Base-by-base conservation (phyloP, 2,329 filamentous ascomycete species). In the Dendryphion nanum region DNA sequence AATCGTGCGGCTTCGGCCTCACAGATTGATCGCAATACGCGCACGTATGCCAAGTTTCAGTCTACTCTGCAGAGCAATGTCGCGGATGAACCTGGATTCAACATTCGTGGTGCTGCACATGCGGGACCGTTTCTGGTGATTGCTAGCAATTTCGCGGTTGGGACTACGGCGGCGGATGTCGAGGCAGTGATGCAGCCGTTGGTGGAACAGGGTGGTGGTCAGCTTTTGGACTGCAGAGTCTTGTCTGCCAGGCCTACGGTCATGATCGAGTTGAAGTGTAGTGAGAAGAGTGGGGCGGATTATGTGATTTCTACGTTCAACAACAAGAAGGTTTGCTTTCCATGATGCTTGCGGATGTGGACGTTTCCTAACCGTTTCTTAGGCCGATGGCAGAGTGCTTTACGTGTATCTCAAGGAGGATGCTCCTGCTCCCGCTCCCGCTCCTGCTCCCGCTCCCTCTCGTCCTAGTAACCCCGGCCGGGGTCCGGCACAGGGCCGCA, bases 151-250 rank as follows among this genome's bases (percentile, higher is more conserved):
- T 89, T 93, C 60, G 87, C 86, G 10, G 80, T 80, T 2, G 87
- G 87, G 24, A 93, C 87, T 1, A 89, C 87, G 5, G 84, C 83
- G 2, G 85, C 84, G 19, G 87, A 93, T 57, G 88, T 93, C 42
- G 85, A 89, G 70, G 86, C 83, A 52, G 87, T 87, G 40, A 82
- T 93, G 80, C 78, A 76, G n/a, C 81, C 81, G 0, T 70, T 86
- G n/a, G 29, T 15, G 16, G 12, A 7, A 19, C 7, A 33, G 12
- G 18, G 16, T 21, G 85, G 84, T 26, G 77, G 77, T 20, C 73
- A 82, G 44, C 50, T 89, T 54, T 58, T 77, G 17, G 79, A 77
- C 54, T 91, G 86, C 68, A 77, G 74, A 23, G 69, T 93, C 26
- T 66, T 89, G 40, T 81, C 83, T 58, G 75, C 81, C 4, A 69